Evolutionary conservation across 2,329 filamentous ascomycete species (phyloP).

Genomic region (Thermothelomyces thermophilus): DNA sequence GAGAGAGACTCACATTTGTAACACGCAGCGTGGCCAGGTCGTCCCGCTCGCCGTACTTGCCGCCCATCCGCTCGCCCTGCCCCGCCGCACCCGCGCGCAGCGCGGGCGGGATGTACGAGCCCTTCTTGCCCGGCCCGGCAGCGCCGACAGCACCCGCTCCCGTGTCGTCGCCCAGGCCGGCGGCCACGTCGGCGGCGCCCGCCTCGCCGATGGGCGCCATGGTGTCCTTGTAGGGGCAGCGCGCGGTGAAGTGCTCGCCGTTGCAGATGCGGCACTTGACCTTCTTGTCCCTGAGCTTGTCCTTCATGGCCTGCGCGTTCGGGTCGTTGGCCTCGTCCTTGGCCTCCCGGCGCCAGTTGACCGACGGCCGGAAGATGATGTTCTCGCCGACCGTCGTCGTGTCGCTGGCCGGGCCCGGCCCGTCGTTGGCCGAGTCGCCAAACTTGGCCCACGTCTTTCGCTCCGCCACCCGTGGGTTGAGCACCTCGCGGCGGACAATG

Average conservation of each 20-base stretch:
- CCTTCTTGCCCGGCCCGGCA: conserved; percentile 60
- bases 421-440: conserved; percentile 79
- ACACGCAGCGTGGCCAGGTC: conserved; percentile 94
- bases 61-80: conserved; percentile 73
- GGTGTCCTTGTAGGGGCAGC: conserved; percentile 99
- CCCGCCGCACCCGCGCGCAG: conserved; percentile 60
- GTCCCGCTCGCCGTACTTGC: conserved; percentile 87
- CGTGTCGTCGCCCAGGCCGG: conserved; percentile 46
- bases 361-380: conserved; percentile 88
- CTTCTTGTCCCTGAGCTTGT: conserved; percentile 95
- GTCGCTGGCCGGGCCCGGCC: conserved; percentile 73
- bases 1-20: conserved; percentile 70
- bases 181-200: conserved; percentile 50
- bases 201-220: conserved; percentile 80
- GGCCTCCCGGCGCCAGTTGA: conserved; percentile 89
- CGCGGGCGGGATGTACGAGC: conserved; percentile 91
- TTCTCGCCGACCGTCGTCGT: conserved; percentile 95
- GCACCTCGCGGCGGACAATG: conserved; percentile 82
- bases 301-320: conserved; percentile 68
- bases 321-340: conserved; percentile 68
- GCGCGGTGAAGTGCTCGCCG: conserved; percentile 97
- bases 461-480: conserved; percentile 95
- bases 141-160: conserved; percentile 48
- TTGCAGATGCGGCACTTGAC: conserved; percentile 99
- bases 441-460: conserved; percentile 93